A percentile compares a stretch with the other conserved stretches of the same genome.
Conservation (phyloP, 352 stramenopile species). For the Phytopythium vexans region DNA sequence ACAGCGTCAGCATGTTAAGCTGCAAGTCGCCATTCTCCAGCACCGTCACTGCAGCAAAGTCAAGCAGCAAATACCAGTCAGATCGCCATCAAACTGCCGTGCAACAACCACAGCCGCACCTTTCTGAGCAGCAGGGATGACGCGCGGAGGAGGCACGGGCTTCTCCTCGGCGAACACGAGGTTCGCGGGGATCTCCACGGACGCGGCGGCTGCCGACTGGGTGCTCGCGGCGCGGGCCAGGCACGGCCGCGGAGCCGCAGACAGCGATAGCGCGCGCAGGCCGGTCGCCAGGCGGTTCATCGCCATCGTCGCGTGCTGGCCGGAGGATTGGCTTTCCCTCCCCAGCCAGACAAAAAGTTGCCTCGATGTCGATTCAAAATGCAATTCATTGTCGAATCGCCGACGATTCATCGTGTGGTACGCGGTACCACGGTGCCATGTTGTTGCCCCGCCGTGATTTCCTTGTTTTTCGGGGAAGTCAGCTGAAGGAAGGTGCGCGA, state of each 20-base stretch:
- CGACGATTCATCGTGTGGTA: background rate
- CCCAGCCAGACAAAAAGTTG: slow-evolving; percentile 2
- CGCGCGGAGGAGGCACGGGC: slow-evolving; percentile 53
- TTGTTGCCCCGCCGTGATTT: too few species aligned
- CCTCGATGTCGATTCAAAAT: background rate
- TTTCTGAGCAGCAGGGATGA: slow-evolving; percentile 58
- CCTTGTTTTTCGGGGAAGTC: too few species aligned
- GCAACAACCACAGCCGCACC: slow-evolving; percentile 13
- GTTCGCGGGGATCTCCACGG: slow-evolving; percentile 44
- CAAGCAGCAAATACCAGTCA: background rate
- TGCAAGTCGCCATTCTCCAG: slow-evolving; percentile 53
- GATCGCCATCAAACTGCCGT: background rate
- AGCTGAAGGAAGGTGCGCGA: too few species aligned
- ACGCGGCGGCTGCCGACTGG: slow-evolving; percentile 22
- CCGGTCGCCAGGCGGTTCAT: slow-evolving; percentile 62
- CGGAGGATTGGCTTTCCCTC: slow-evolving; percentile 3
- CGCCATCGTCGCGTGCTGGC: slow-evolving; percentile 14
- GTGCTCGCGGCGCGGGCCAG: slow-evolving; percentile 30
- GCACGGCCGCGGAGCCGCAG: slow-evolving; percentile 28
- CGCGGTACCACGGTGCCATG: too few species aligned
- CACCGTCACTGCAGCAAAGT: slow-evolving; percentile 29
- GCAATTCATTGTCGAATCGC: slow-evolving; percentile 6
- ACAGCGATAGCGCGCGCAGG: slow-evolving; percentile 52
- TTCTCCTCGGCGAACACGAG: slow-evolving; percentile 74
- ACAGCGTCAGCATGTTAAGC: slow-evolving; percentile 66